Evolutionary conservation across 73 alveolate genomes (phyloP).

Genomic region (Paramecium pentaurelia): DNA sequence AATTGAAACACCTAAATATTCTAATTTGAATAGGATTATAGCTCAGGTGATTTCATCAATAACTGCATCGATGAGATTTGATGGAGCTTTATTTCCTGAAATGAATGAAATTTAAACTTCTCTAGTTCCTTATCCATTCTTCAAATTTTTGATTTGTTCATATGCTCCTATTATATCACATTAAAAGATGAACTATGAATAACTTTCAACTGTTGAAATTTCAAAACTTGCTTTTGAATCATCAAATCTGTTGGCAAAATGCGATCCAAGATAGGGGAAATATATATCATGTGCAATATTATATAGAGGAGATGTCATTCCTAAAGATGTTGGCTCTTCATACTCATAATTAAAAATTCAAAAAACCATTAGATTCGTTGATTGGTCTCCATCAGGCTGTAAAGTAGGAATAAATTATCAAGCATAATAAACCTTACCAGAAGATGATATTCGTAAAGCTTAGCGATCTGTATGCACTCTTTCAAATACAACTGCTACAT

Average conservation of each 20-base stretch:
- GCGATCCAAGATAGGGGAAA: slow-evolving; percentile 67
- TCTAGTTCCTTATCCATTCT: background rate
- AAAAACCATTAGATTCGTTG: slow-evolving; percentile 66
- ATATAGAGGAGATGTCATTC: slow-evolving; percentile 78
- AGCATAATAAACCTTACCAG: background rate
- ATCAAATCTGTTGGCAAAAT: slow-evolving; percentile 84
- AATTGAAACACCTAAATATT: background rate
- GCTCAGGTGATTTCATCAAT: background rate
- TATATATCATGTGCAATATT: slow-evolving; percentile 78
- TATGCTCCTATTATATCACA: background rate
- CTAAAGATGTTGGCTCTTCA: slow-evolving; percentile 67
- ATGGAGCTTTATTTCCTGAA: background rate
- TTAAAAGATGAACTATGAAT: background rate
- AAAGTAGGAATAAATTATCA: background rate
- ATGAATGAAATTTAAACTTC: background rate
- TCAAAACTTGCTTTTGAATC: slow-evolving; percentile 71
- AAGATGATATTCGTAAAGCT: background rate
- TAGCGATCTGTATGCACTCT: background rate
- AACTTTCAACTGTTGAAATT: slow-evolving; percentile 48
- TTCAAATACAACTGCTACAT: slow-evolving; percentile 67
- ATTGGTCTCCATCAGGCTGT: slow-evolving; percentile 40
- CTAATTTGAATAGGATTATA: background rate
- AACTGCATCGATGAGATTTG: background rate
- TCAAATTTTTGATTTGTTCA: background rate
- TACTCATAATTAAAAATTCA: slow-evolving; percentile 63